Percentiles rank a stretch among this genome's conserved stretches.
Evolutionary conservation across 768 basidiomycete genomes (phyloP).

Genomic region (Amanita pseudoporphyria): DNA sequence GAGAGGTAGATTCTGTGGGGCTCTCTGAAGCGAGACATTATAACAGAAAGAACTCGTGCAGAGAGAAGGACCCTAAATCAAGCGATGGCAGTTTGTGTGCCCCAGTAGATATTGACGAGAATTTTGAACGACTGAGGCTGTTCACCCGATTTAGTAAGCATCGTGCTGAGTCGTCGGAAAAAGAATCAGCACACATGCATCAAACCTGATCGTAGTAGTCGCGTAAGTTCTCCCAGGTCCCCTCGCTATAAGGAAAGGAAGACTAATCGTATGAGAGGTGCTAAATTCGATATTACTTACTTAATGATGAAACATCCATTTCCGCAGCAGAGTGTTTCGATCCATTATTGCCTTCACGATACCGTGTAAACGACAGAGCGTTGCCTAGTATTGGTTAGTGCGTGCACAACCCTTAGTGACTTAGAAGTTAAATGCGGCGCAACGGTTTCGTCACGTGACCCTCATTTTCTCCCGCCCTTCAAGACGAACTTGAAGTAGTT

Average conservation of each 20-base stretch:
- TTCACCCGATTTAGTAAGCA: background rate
- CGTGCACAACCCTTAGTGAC: no score
- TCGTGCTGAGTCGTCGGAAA: background rate
- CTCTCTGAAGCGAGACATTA: background rate
- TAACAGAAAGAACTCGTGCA: conserved; percentile 3
- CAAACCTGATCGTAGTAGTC: background rate
- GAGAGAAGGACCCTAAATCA: conserved; percentile 2
- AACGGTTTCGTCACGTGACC: conserved; percentile 3
- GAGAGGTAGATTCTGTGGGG: background rate
- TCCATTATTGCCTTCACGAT: no score
- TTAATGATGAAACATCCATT: no score
- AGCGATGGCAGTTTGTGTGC: conserved; percentile 2
- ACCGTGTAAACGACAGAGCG: no score
- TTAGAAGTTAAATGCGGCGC: no score
- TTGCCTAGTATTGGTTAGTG: no score
- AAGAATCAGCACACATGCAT: background rate
- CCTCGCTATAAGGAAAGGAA: background rate
- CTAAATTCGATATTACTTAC: no score
- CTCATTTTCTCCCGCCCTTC: background rate
- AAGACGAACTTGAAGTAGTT: background rate
- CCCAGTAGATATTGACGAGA: background rate
- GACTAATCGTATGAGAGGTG: background rate
- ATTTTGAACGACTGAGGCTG: background rate
- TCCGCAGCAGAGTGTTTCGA: no score
- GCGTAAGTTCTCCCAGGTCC: background rate